Evolutionary conservation across 108 stramenopile species (phyloP), one percentile per base, ranked within the genome.

Genomic region (Cyclotella atomus): DNA sequence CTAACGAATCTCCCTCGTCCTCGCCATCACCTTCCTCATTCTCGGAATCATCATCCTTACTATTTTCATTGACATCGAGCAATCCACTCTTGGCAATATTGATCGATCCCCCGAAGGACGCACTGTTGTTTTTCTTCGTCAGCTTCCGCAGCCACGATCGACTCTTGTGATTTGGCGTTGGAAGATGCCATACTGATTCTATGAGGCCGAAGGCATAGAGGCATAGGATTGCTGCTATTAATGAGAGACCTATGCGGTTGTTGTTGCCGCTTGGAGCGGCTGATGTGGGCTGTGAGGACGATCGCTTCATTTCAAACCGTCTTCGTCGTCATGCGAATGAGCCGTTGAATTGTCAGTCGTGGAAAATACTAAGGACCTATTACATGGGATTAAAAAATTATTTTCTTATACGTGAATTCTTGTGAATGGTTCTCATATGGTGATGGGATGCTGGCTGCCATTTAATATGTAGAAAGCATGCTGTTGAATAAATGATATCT

Each of bases 241-340:
- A 43, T 3, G 29, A 15, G 1, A 77, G 55, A 6, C 69, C 77
- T n/a, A 77, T 70, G 20, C 69, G 53, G 29, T 65, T 71, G 41
- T 77, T 77, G 70, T 76, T 76, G 55, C 20, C 49, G 49, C 33
- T 74, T n/a, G n/a, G n/a, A n/a, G n/a, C n/a, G n/a, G n/a, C n/a
- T n/a, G n/a, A n/a, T n/a, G n/a, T n/a, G n/a, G n/a, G n/a, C n/a
- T n/a, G n/a, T n/a, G n/a, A n/a, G n/a, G n/a, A n/a, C n/a, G n/a
- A n/a, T n/a, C n/a, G n/a, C n/a, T n/a, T n/a, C n/a, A n/a, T n/a
- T n/a, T n/a, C n/a, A n/a, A n/a, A n/a, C n/a, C n/a, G n/a, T n/a
- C n/a, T n/a, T n/a, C n/a, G n/a, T n/a, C n/a, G n/a, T n/a, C n/a
- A n/a, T n/a, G n/a, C n/a, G n/a, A n/a, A n/a, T n/a, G n/a, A n/a